Evolutionary conservation across 768 basidiomycete species (phyloP).

Genomic region (Lactifluus hygrophoroides): DNA sequence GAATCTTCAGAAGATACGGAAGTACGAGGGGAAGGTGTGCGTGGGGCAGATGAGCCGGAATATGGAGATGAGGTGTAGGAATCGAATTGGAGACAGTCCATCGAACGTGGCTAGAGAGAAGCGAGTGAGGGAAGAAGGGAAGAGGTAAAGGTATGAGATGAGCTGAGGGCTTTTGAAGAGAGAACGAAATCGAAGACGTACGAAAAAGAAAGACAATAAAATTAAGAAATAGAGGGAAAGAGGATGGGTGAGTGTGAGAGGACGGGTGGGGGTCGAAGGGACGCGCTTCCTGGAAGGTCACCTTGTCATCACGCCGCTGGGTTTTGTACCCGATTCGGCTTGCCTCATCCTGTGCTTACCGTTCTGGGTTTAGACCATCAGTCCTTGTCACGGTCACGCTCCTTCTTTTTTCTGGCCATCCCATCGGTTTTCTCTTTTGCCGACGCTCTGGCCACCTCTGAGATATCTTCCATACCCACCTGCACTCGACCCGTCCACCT

Average conservation of each 20-base stretch:
- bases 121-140: constrained; percentile 11
- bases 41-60: constrained; percentile 61
- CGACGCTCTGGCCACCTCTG: constrained; percentile 13
- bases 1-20: constrained; percentile 24
- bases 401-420: constrained; percentile 6
- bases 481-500: constrained; percentile 17
- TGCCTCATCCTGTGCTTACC: constrained; percentile 19
- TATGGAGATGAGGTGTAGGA: constrained; percentile 45
- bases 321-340: constrained; percentile 22
- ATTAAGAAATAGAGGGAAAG: constrained; percentile 17
- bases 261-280: constrained; percentile 20
- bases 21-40: constrained; percentile 60
- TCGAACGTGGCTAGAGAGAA: constrained; percentile 22
- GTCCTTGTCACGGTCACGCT: constrained; percentile 14
- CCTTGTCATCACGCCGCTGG: constrained; percentile 18
- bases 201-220: constrained; percentile 18
- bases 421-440: constrained; percentile 8
- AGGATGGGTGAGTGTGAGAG: constrained; percentile 12
- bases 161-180: neutral
- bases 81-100: constrained; percentile 46
- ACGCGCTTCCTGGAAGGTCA: constrained; percentile 21
- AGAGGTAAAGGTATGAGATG: constrained; percentile 3
- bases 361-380: constrained; percentile 15
- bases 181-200: constrained; percentile 13
- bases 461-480: constrained; percentile 3